Conservation (phyloP, 148 eudicot genomes). For the Linanthus parryae region DNA sequence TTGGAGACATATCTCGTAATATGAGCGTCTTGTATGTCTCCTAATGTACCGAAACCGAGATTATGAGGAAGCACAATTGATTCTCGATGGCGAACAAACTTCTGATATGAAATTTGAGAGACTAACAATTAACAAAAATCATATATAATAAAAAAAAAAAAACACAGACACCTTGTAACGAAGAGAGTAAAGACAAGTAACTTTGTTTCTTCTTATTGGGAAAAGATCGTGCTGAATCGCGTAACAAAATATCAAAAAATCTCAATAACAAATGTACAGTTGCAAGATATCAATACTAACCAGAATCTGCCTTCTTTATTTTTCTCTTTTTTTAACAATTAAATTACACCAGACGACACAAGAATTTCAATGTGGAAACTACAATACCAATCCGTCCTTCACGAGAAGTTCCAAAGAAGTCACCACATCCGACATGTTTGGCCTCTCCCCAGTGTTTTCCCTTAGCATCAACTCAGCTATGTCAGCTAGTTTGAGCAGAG, state of each 20-base stretch:
- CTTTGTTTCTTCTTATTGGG: not conserved
- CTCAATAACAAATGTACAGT: conserved; percentile 5
- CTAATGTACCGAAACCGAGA: no score
- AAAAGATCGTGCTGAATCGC: not conserved
- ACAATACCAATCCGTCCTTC: conserved; percentile 66
- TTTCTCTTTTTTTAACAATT: not conserved
- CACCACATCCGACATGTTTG: conserved; percentile 59
- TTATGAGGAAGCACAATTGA: no score
- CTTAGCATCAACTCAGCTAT: conserved; percentile 64
- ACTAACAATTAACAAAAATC: no score
- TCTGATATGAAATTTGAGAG: no score
- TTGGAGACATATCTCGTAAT: no score
- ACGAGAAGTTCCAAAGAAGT: conserved; percentile 55
- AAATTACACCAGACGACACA: not conserved
- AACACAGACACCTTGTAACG: not conserved
- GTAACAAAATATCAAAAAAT: not conserved
- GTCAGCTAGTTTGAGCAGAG: conserved; percentile 80
- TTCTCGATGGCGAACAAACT: no score
- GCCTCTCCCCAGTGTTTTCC: conserved; percentile 60
- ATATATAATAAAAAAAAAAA: no score
- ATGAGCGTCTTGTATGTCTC: no score
- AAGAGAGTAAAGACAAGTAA: not conserved
- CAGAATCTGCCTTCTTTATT: not conserved
- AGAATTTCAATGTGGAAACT: conserved; percentile 18
- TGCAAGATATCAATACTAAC: not conserved